phyloP scores from a whole-genome alignment of 2,329 filamentous ascomycete genomes.

The Colletotrichum theobromicola region DNA sequence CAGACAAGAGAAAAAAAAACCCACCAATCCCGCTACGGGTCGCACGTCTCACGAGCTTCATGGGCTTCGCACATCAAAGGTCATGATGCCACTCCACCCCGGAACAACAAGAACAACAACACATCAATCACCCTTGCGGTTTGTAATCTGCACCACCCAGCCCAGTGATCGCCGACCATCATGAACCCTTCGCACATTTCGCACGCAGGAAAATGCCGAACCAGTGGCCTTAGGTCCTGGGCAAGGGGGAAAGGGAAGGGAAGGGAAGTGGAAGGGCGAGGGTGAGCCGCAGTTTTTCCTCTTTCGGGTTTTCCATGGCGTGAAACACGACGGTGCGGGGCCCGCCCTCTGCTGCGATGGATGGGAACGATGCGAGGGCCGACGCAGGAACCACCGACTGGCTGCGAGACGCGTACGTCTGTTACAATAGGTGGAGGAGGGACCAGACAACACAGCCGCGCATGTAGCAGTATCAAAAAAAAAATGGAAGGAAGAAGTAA shows the following conservation, averaged over 20 bases:
- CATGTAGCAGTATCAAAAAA: background rate
- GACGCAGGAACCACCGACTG: background rate
- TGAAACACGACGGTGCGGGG: conserved; percentile 15
- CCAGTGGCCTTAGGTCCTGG: background rate
- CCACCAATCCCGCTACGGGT: background rate
- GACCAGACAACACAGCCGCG: background rate
- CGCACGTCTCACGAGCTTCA: background rate
- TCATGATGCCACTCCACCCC: too few relatives aligned
- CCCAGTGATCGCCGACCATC: background rate
- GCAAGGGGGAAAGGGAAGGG: too few relatives aligned
- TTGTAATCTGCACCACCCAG: background rate
- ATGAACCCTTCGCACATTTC: background rate
- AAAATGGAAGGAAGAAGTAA: background rate
- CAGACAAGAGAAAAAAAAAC: background rate
- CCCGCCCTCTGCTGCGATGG: background rate
- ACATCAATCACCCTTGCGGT: background rate
- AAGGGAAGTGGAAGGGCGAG: too few relatives aligned
- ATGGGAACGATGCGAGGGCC: background rate
- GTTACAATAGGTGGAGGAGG: background rate
- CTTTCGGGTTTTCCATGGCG: background rate
- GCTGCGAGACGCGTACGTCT: background rate
- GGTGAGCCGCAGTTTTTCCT: too few relatives aligned
- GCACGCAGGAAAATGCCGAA: background rate
- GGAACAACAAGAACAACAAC: too few relatives aligned
- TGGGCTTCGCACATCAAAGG: background rate